A percentile compares a stretch with the other conserved stretches of the same genome.
Conservation (phyloP, 768 basidiomycete species). For the Mycena crocata region DNA sequence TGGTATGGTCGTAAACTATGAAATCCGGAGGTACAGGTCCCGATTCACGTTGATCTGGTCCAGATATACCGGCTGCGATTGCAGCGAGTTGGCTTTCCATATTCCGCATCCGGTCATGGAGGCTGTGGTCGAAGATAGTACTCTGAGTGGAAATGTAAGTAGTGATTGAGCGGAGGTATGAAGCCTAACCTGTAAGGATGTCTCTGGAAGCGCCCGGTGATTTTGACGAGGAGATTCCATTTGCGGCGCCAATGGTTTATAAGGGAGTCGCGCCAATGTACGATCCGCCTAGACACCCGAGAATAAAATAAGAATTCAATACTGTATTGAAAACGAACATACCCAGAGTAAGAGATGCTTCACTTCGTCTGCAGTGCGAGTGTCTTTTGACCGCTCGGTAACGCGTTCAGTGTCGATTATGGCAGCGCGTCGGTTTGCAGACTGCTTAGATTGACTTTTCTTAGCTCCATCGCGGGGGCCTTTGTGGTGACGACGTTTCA, state of each 20-base stretch:
- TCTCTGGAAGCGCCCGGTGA: neutral
- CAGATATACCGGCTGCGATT: neutral
- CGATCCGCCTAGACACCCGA: conserved; percentile 7
- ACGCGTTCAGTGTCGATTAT: conserved; percentile 15
- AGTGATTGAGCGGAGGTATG: neutral
- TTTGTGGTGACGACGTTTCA: conserved; percentile 21
- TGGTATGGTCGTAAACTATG: neutral
- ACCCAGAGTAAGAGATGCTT: conserved; percentile 20
- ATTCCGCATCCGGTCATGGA: conserved; percentile 8
- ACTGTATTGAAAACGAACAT: neutral
- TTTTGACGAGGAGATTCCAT: neutral
- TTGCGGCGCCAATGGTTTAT: conserved; percentile 12
- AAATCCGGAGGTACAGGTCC: neutral
- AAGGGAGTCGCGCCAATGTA: neutral
- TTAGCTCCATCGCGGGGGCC: conserved; percentile 15
- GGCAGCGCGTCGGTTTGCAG: neutral
- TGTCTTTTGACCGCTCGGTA: conserved; percentile 26
- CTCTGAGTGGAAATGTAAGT: neutral
- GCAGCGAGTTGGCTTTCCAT: conserved; percentile 19
- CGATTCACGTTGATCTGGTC: neutral
- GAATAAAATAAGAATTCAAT: neutral
- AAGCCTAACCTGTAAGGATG: neutral
- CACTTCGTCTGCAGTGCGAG: conserved; percentile 11
- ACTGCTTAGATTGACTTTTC: conserved; percentile 8
- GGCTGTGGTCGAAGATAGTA: neutral